phyloP scores from a whole-genome alignment of 257 asterid species.

The Solanum etuberosum region DNA sequence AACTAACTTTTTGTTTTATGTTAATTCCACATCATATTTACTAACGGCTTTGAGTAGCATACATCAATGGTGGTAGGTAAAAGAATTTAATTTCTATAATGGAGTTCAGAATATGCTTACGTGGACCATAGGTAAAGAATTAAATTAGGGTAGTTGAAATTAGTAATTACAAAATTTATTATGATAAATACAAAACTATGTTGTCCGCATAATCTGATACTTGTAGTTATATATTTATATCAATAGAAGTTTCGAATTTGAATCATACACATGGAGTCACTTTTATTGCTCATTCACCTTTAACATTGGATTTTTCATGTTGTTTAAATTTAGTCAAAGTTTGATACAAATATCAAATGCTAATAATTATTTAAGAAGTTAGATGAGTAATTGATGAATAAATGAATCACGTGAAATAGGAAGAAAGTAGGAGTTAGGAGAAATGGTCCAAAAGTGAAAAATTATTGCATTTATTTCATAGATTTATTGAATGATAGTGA shows the following conservation, averaged over 20 bases:
- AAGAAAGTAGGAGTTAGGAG: not conserved
- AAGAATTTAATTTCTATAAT: not conserved
- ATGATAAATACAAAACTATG: not conserved
- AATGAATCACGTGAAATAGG: not conserved
- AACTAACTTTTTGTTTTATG: not conserved
- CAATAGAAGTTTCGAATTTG: no score
- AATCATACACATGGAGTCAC: accelerated
- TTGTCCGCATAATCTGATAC: not conserved
- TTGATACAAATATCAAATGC: not conserved
- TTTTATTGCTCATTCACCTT: not conserved
- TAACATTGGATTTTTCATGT: not conserved
- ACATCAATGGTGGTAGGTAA: not conserved
- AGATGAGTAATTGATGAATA: not conserved
- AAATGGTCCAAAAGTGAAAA: not conserved
- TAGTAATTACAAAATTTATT: not conserved
- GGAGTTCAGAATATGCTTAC: not conserved
- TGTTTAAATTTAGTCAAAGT: not conserved
- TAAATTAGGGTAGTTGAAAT: not conserved
- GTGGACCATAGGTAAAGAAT: not conserved
- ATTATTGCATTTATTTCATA: not conserved
- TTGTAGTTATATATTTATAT: not conserved
- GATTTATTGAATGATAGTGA: not conserved
- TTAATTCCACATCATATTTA: not conserved
- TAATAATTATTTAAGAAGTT: not conserved
- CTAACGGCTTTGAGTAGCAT: not conserved